These are phyloP conservation scores for Dendrobium huoshanense DNA, from an alignment of 106 monocot genomes.

Conservation along the genomic window DNA sequence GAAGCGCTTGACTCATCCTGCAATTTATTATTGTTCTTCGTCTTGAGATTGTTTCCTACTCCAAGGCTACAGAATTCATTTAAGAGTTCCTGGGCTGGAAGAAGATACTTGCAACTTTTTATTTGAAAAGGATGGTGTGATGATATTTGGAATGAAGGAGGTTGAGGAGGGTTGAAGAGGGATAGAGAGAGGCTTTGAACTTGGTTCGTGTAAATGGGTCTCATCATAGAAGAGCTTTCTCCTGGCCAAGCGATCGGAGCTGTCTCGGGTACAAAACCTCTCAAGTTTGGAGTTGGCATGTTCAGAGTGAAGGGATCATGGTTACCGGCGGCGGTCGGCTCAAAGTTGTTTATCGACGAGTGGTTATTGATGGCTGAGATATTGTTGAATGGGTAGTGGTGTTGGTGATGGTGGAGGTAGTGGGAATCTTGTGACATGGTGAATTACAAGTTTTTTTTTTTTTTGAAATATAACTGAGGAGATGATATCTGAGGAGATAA, in stretches of 20 bases:
- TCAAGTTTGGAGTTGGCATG: neutral
- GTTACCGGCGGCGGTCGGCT: neutral
- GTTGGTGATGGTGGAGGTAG: neutral
- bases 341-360: neutral
- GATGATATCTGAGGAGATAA: neutral
- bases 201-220: neutral
- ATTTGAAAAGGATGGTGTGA: constrained; percentile 7
- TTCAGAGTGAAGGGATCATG: constrained; percentile 12
- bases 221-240: neutral
- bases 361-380: constrained; percentile 2
- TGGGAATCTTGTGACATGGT: constrained; percentile 4
- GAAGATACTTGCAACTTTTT: constrained; percentile 39
- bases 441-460: neutral
- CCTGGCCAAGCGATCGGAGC: neutral
- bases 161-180: constrained; percentile 4
- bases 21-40: neutral
- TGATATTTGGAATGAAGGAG: neutral
- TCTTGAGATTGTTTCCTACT: neutral
- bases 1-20: neutral
- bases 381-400: neutral
- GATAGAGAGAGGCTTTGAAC: constrained; percentile 17
- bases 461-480: neutral
- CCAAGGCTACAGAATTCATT: constrained; percentile 49
- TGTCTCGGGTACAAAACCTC: neutral
- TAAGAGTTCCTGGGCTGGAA: constrained; percentile 44